A percentile compares a stretch with the other conserved stretches of the same genome.
Evolutionary conservation across 1,139 yeast genomes (phyloP).

Genomic region (Nakaseomyces delphensis): DNA sequence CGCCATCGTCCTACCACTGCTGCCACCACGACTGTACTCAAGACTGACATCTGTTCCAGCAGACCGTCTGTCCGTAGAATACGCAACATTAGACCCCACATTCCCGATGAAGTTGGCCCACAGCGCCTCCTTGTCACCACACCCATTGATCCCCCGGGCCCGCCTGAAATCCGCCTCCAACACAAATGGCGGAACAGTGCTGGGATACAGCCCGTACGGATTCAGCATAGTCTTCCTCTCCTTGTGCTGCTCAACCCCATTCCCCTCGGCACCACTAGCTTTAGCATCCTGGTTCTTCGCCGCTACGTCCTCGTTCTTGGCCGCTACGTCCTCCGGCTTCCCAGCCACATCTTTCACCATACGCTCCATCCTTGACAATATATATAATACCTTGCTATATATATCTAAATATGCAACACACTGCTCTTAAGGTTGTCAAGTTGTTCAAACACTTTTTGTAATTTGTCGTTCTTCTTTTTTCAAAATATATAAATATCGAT

Average conservation of each 20-base stretch:
- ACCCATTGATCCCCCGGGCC: conserved; percentile 3
- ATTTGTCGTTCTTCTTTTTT: too few relatives aligned
- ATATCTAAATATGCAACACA: too few relatives aligned
- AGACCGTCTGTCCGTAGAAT: conserved; percentile 14
- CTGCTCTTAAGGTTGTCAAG: too few relatives aligned
- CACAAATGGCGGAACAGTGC: conserved; percentile 31
- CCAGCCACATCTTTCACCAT: conserved; percentile 6
- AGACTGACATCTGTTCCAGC: conserved; percentile 7
- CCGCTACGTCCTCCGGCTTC: background rate
- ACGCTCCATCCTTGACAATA: too few relatives aligned
- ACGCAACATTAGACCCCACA: conserved; percentile 26
- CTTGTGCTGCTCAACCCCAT: conserved; percentile 4
- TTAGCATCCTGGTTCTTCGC: background rate
- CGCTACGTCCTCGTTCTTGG: background rate
- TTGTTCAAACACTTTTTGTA: too few relatives aligned
- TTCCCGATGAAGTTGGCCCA: conserved; percentile 25
- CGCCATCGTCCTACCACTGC: background rate
- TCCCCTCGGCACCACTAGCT: conserved; percentile 1
- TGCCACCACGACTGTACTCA: conserved; percentile 1
- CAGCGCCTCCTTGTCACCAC: conserved; percentile 12
- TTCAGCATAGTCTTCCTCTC: conserved; percentile 14
- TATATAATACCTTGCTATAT: too few relatives aligned
- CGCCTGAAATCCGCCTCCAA: conserved; percentile 15
- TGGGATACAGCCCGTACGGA: conserved; percentile 26
- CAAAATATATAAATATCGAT: too few relatives aligned